Evolutionary conservation across 306 rosid species (phyloP), one percentile per base, ranked within the genome.

Genomic region (Cucurbita pepo): DNA sequence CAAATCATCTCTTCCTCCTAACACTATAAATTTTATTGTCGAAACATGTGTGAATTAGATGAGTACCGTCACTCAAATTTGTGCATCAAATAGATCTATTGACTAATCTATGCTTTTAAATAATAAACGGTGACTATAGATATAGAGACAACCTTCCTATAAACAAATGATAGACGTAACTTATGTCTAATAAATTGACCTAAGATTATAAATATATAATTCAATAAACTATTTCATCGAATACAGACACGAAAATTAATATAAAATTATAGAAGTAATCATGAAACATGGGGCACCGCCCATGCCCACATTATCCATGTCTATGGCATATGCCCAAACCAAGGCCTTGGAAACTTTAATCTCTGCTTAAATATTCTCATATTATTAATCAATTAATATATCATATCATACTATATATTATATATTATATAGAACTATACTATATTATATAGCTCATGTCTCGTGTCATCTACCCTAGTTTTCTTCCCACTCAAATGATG

Each of bases 231-330:
- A 63, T 34, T 59, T 54, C 4, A 9, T 40, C 5, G 8, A 63
- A 63, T 13, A 38, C 50, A 0, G 22, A 9, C 30, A 40, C 0
- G 14, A 10, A 38, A 50, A 40, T 8, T 63, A 4, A n/a, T 38
- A 41, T 63, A 8, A 5, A 38, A 63, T 38, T 9, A 63, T 40
- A n/a, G 8, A 40, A 38, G 7, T 16, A 40, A 40, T 37, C 15
- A 63, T 16, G 51, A 63, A 63, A 63, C 70, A 63, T 63, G 70
- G 70, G 70, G 70, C 70, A 63, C 70, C 51, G 70, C 70, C 70
- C 70, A 40, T 18, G 51, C 30, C 51, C 70, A 38, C 70, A 63
- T 63, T 36, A 60, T 60, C 66, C 70, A 63, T 38, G 34, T 22
- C 51, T 3, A 63, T 63, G 70, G 4, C 70, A 63, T 63, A 63